Conservation (phyloP, 306 rosid species). For the Sesbania bispinosa region DNA sequence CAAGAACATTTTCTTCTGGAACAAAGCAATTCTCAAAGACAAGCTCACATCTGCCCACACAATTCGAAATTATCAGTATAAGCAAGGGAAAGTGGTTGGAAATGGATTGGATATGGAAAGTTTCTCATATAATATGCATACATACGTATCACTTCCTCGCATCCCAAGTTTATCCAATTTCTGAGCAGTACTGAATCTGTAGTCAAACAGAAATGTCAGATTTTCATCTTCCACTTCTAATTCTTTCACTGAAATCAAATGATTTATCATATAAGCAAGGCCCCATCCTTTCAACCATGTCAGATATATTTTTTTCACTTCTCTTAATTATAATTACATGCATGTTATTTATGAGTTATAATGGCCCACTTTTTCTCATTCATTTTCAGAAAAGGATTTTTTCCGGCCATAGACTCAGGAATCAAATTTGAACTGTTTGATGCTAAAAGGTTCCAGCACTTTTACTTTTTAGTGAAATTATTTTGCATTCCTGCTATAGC, state of each 20-base stretch:
- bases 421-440: slow-evolving; percentile 5
- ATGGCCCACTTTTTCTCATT: neutral
- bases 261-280: neutral
- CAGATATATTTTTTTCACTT: neutral
- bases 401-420: neutral
- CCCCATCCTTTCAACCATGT: neutral
- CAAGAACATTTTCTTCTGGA: slow-evolving; percentile 91
- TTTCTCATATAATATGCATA: slow-evolving; percentile 27
- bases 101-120: slow-evolving; percentile 8
- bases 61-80: slow-evolving; percentile 40
- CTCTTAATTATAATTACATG: neutral
- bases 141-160: slow-evolving; percentile 99
- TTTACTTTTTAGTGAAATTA: neutral
- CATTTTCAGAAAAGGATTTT: slow-evolving; percentile 12
- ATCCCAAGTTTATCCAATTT: slow-evolving; percentile 96
- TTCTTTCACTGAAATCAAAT: neutral
- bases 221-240: slow-evolving; percentile 8
- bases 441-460: neutral
- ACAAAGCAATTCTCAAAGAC: slow-evolving; percentile 98
- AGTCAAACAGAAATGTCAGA: slow-evolving; percentile 21
- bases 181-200: slow-evolving; percentile 95
- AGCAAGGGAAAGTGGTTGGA: neutral
- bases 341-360: neutral
- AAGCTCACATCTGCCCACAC: slow-evolving; percentile 83
- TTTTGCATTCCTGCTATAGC: neutral